Base-by-base conservation (phyloP, 1,284 basidiomycete genomes). In the Stereum hirsutum region DNA sequence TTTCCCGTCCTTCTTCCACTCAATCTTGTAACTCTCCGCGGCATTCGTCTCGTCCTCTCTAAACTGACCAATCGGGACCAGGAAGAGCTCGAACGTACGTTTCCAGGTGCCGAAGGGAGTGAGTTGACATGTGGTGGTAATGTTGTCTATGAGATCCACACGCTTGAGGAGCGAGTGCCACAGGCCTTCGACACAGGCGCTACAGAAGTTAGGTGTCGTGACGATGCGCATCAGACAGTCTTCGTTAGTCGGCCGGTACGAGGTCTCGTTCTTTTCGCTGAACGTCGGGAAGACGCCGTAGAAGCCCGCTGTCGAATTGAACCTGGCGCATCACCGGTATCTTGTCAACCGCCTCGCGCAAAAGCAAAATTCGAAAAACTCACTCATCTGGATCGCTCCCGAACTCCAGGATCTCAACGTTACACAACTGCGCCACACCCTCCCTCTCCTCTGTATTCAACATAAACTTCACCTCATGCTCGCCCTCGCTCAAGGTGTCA, bases 211-310 rank as follows among this genome's bases (percentile, higher is more conserved):
- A 52, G 79, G 75, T 0, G 70, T 68, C 26, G 72, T 81, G 39
- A 89, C 81, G 38, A 69, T 67, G 24, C 89, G 80, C 89, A 92
- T 91, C 42, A 91, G 72, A 55, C 89, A 91, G 54, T 78, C 82
- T 52, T 89, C 82, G 53, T 90, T 89, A 3, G 87, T 90, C 28
- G 84, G 84, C 14, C 83, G 72, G 58, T 81, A 87, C 2, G 73
- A 70, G 0, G 81, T 84, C 44, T 60, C 56, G 50, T 87, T 84
- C 39, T 61, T 59, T 21, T 74, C 63, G 1, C 78, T 79, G 55
- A 69, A 84, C 70, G 88, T 90, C 5, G 85, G 87, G 58, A 78
- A 91, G 11, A 85, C 67, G 39, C 84, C 73, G 49, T 89, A 80
- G 53, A 80, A 68, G 0, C 78, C 84, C 5, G 66, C 65, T 1